Evolutionary conservation across 1,139 yeast genomes (phyloP), one percentile per base, ranked within the genome.

Genomic region (Geotrichum bryndzae): DNA sequence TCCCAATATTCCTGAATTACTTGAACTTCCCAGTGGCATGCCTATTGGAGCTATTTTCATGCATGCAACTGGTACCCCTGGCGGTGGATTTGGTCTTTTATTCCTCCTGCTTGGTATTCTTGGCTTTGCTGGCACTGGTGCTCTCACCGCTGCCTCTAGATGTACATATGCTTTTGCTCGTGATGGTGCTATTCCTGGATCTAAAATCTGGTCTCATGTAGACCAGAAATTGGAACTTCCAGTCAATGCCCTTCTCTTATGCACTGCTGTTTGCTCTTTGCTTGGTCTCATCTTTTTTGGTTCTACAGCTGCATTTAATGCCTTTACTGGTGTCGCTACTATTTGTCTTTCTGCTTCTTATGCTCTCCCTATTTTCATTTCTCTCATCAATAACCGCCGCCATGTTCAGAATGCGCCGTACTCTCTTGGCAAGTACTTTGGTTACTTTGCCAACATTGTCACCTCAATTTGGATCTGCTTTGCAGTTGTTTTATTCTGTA

Each of bases 271-370:
- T 1, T 84, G 90, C 56, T 82, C 81, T 6, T 60, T 83, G 1
- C 74, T 88, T 48, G 89, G 94, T 0, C 73, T 85, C 4, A 76
- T 88, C 46, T 86, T 92, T 5, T 75, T 89, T 57, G 74, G 88
- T 1, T 87, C 94, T 0, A 77, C 84, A 1, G 82, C 92, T 3
- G 94, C 94, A 0, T 87, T 88, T 73, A 87, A 86, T 72, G 91
- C 95, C 4, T 88, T 88, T 71, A 83, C 88, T 76, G 95, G 96
- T 0, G 87, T 91, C 3, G 87, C 94, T 6, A 95, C 89, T 1
- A 81, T 88, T 53, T 82, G 91, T 1, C 76, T 88, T 65, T 85
- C 91, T 53, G 78, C 88, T n/a, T 90, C 95, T 0, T 87, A 90
- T 66, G 87, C 90, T 2, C 82, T 89, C 18, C 96, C 96, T 2